Evolutionary conservation across 2,329 filamentous ascomycete species (phyloP).

Genomic region (Didymella arachidicola): DNA sequence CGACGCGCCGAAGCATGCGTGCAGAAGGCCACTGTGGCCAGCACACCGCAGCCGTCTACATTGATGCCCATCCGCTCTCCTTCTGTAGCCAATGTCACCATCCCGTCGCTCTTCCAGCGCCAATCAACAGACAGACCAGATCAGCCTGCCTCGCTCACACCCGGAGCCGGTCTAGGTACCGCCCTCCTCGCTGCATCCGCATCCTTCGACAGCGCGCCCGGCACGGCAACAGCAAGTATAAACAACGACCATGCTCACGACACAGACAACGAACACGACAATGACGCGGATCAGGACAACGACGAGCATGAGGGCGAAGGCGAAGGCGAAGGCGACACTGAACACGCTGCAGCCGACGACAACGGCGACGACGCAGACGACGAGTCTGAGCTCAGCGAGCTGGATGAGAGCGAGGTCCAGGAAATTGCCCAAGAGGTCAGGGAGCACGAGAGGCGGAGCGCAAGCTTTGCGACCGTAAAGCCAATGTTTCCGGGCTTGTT

Average conservation of each 20-base stretch:
- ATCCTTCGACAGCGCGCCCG: constrained; percentile 44
- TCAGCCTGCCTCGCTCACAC: constrained; percentile 4
- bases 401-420: constrained; percentile 54
- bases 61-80: constrained; percentile 49
- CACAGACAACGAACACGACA: constrained; percentile 5
- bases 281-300: constrained; percentile 38
- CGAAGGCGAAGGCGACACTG: constrained; percentile 58
- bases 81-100: constrained; percentile 25
- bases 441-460: constrained; percentile 23
- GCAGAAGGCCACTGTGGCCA: constrained; percentile 45
- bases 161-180: constrained; percentile 12
- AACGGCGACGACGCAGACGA: constrained; percentile 61
- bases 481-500: constrained; percentile 40
- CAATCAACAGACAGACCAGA: constrained; percentile 33
- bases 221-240: constrained; percentile 54
- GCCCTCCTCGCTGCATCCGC: constrained; percentile 29
- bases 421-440: constrained; percentile 41
- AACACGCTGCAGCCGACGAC: constrained; percentile 45
- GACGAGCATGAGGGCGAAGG: constrained; percentile 50
- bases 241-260: constrained; percentile 41
- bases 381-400: constrained; percentile 63
- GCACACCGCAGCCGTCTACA: constrained; percentile 40
- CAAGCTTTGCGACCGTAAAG: constrained; percentile 29
- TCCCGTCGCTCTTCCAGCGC: constrained; percentile 28
- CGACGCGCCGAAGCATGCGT: constrained; percentile 66